Percentiles rank a stretch among this genome's conserved stretches.
These are phyloP conservation scores for Microsporum audouinii DNA, from an alignment of 2,329 filamentous ascomycete species.

Conservation along the genomic window DNA sequence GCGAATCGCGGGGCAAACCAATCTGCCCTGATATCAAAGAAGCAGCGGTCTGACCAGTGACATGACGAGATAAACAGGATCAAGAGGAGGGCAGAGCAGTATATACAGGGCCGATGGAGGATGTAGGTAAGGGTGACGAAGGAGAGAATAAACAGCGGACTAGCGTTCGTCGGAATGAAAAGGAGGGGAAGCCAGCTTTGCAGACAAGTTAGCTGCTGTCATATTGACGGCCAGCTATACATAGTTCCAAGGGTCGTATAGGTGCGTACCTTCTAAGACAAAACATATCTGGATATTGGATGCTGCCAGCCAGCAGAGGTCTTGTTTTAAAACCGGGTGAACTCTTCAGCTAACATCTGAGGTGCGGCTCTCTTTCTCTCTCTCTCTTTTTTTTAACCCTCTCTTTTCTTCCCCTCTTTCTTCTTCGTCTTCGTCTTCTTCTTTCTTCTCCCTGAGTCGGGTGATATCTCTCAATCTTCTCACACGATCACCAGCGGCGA, in stretches of 20 bases:
- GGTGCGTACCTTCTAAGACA: conserved; percentile 52
- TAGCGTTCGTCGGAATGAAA: conserved; percentile 78
- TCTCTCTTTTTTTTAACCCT: neutral
- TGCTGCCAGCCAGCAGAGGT: neutral
- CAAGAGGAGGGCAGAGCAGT: conserved; percentile 90
- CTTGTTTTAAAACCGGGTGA: neutral
- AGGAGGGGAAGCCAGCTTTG: conserved; percentile 72
- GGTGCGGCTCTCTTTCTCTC: neutral
- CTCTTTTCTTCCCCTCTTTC: neutral
- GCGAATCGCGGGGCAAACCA: conserved; percentile 77
- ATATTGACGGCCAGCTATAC: neutral
- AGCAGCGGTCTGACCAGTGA: conserved; percentile 79
- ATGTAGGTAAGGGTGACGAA: conserved; percentile 92
- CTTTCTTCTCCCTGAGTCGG: neutral
- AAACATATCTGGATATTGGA: conserved; percentile 39
- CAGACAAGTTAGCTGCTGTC: conserved; percentile 6
- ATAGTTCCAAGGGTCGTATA: neutral
- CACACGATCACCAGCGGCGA: neutral
- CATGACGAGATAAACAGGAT: conserved; percentile 88
- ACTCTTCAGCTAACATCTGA: neutral
- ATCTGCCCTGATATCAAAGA: conserved; percentile 83
- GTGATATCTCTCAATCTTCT: neutral
- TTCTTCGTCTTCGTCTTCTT: neutral
- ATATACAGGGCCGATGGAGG: conserved; percentile 91
- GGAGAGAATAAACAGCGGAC: conserved; percentile 72